A percentile compares a stretch with the other conserved stretches of the same genome.
phyloP scores from a whole-genome alignment of 2,329 filamentous ascomycete genomes.

The Stachybotrys elegans region DNA sequence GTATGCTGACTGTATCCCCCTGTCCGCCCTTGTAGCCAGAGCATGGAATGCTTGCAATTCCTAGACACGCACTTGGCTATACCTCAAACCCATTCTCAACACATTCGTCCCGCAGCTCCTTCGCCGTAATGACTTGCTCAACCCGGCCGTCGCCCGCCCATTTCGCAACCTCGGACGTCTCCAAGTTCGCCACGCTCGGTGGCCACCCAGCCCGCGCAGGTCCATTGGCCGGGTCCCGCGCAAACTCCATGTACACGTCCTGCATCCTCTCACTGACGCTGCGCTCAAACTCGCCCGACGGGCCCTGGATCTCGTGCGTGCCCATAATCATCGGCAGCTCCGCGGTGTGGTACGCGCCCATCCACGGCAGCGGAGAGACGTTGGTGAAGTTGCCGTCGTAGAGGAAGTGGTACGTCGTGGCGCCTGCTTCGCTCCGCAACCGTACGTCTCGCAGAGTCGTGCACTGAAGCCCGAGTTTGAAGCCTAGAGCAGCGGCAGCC shows the following conservation, averaged over 20 bases:
- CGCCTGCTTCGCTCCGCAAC: not conserved
- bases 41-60: too few relatives aligned
- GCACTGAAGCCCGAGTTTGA: not conserved
- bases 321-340: slow-evolving; percentile 1
- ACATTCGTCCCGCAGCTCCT: not conserved
- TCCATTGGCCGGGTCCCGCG: slow-evolving; percentile 10
- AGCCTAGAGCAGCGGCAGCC: not conserved
- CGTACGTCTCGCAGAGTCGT: not conserved
- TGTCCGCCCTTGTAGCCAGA: too few relatives aligned
- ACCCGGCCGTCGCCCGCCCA: not conserved
- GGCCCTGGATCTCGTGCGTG: not conserved
- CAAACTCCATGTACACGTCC: not conserved
- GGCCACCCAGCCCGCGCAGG: not conserved
- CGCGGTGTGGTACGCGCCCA: not conserved
- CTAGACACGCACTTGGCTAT: too few relatives aligned
- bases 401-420: not conserved
- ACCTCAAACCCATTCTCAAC: too few relatives aligned
- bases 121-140: not conserved
- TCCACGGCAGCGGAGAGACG: not conserved
- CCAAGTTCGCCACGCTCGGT: not conserved
- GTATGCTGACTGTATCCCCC: too few relatives aligned
- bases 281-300: not conserved
- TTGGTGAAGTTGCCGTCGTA: not conserved
- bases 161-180: not conserved
- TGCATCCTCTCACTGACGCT: not conserved